Evolutionary conservation across 257 asterid species (phyloP), one percentile per base, ranked within the genome.

Genomic region (Ilex aquifolium): DNA sequence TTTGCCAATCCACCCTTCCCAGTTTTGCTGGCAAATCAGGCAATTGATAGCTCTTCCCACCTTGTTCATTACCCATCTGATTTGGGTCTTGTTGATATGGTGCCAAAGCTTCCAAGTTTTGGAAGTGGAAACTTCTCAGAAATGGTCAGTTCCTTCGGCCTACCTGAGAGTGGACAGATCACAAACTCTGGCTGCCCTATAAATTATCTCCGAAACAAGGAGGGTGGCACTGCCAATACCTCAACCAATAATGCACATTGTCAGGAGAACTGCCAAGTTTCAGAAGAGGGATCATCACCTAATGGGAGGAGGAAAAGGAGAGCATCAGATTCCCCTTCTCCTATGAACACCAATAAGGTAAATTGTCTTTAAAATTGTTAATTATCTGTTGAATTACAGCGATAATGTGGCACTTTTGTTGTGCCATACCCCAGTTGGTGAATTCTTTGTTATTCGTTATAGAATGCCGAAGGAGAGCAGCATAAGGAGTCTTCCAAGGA

Each of bases 251-350:
- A 32, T 36, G 51, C 31, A 65, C 10, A 32, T 27, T 60, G 65
- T 32, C 83, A 73, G 49, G 83, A 79, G 17, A 75, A 73, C 50
- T 64, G 80, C 62, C 86, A 49, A 60, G 69, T 63, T 71, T 73
- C 81, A 1, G 87, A 74, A 36, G 73, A 73, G 52, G 77, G 75
- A 57, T 62, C 63, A 72, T 79, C 87, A 46, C 79, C 83, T 27
- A 73, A 70, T 77, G 87, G 84, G 32, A 91, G 76, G 77, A 84
- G 85, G 80, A 91, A 83, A 75, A 84, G 92, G 65, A 79, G 72
- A 70, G 72, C 69, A 44, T 66, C 82, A 39, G 79, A 69, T 32
- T 58, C 65, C 44, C 69, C 64, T 48, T 69, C 79, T 72, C 74
- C 69, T 55, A 64, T 69, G 49, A 59, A 64, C 61, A 62, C 68